Conservation (phyloP, 2,329 filamentous ascomycete species). For the Coleophoma cylindrospora region DNA sequence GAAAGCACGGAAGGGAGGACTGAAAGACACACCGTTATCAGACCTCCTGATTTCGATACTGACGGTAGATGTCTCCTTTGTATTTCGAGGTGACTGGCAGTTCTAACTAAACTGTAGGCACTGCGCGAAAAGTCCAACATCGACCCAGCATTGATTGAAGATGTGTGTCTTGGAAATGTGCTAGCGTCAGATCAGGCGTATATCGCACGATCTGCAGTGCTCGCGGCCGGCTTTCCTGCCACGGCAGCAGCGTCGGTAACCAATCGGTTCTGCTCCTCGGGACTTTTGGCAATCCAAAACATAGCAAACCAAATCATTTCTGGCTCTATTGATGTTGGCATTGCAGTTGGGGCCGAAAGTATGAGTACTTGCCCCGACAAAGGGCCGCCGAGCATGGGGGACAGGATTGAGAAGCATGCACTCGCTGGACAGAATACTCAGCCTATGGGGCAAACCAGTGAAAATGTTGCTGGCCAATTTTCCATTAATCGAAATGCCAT, state of each 20-base stretch:
- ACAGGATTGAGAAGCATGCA: slow-evolving; percentile 70
- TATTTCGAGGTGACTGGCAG: slow-evolving; percentile 24
- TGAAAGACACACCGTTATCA: slow-evolving; percentile 86
- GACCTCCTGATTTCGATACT: slow-evolving; percentile 83
- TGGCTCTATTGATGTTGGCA: slow-evolving; percentile 90
- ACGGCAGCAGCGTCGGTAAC: slow-evolving; percentile 74
- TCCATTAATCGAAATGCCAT: slow-evolving; percentile 66
- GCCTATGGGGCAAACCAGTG: slow-evolving; percentile 88
- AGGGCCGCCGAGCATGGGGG: slow-evolving; percentile 84
- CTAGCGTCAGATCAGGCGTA: slow-evolving; percentile 91
- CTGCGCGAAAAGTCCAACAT: slow-evolving; percentile 15
- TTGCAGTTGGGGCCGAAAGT: slow-evolving; percentile 93
- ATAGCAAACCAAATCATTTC: slow-evolving; percentile 86
- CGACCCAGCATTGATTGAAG: slow-evolving; percentile 80
- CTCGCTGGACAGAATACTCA: slow-evolving; percentile 92
- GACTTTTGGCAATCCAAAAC: slow-evolving; percentile 85
- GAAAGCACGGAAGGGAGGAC: slow-evolving; percentile 83
- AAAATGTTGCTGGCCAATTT: slow-evolving; percentile 86
- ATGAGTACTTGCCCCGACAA: slow-evolving; percentile 77
- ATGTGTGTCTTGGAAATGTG: slow-evolving; percentile 85
- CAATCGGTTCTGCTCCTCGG: slow-evolving; percentile 92
- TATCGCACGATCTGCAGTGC: slow-evolving; percentile 80
- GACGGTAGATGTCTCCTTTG: slow-evolving; percentile 71
- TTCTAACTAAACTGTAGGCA: slow-evolving; percentile 2
- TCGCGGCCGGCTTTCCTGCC: slow-evolving; percentile 86